Evolutionary conservation across 768 basidiomycete species (phyloP).

Genomic region (Fibroporia radiculosa): DNA sequence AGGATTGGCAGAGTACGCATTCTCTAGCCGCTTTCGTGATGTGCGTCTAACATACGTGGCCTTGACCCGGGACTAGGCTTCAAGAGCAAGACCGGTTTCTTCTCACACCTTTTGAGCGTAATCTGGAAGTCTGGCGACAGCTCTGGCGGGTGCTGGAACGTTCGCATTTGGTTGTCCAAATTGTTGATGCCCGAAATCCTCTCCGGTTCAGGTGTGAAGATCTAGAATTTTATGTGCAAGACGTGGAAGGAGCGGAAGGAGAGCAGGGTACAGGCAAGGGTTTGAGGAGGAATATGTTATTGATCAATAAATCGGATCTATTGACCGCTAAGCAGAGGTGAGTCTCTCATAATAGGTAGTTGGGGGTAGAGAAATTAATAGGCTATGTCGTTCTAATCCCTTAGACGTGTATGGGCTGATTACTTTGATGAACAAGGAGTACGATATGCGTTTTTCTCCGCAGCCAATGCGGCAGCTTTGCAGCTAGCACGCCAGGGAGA

Average conservation of each 20-base stretch:
- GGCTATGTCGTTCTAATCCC: neutral
- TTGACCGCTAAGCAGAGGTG: conserved; percentile 83
- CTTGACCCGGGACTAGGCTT: conserved; percentile 48
- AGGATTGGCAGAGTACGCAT: conserved; percentile 79
- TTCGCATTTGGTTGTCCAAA: conserved; percentile 90
- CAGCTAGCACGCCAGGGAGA: conserved; percentile 66
- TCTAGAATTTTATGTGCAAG: conserved; percentile 75
- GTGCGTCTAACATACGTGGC: neutral
- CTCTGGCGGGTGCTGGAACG: conserved; percentile 96
- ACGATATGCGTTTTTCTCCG: conserved; percentile 89
- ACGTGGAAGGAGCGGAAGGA: conserved; percentile 78
- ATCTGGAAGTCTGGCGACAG: conserved; percentile 97
- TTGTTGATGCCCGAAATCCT: conserved; percentile 95
- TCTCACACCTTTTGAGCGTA: conserved; percentile 95
- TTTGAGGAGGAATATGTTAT: conserved; percentile 64
- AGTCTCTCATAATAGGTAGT: conserved; percentile 9
- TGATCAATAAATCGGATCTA: conserved; percentile 96
- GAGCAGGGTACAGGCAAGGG: conserved; percentile 72
- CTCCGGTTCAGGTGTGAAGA: conserved; percentile 89
- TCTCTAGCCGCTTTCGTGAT: neutral
- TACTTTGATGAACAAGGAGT: conserved; percentile 74
- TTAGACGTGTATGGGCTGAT: conserved; percentile 82
- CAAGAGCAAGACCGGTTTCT: conserved; percentile 83
- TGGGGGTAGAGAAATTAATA: no score
- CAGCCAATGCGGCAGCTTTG: conserved; percentile 76